Evolutionary conservation across 768 basidiomycete genomes (phyloP).

Genomic region (Tephrocybe sp.): DNA sequence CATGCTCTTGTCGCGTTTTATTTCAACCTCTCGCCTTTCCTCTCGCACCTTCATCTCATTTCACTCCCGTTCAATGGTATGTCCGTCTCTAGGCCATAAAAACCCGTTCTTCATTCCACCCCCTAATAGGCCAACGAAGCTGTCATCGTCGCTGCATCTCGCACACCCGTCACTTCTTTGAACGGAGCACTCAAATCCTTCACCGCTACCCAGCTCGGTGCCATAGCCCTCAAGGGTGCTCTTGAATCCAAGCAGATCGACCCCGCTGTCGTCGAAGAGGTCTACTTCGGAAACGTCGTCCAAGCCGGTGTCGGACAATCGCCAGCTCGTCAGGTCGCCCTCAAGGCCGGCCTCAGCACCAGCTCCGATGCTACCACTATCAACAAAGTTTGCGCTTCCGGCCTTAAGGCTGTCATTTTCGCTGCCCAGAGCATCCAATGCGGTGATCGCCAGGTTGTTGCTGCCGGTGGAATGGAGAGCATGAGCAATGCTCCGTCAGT

Average conservation of each 20-base stretch:
- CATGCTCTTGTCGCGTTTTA: constrained; percentile 46
- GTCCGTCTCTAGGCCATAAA: constrained; percentile 12
- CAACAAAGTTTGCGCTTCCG: constrained; percentile 99
- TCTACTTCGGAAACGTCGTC: constrained; percentile 97
- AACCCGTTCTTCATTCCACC: constrained; percentile 5
- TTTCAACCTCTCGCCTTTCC: constrained; percentile 33
- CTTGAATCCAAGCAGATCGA: constrained; percentile 77
- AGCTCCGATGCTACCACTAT: constrained; percentile 96
- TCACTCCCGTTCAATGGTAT: constrained; percentile 52
- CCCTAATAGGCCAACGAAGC: constrained; percentile 62
- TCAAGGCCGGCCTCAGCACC: constrained; percentile 78
- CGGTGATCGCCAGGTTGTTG: constrained; percentile 83
- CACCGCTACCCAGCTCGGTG: constrained; percentile 89
- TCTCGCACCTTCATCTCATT: constrained; percentile 36
- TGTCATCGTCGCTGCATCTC: constrained; percentile 90
- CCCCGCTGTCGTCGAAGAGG: constrained; percentile 84
- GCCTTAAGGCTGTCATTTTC: constrained; percentile 93
- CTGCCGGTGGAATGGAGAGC: constrained; percentile 98
- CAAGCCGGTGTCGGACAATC: constrained; percentile 97
- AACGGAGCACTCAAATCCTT: constrained; percentile 86
- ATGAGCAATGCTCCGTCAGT: constrained; percentile 99
- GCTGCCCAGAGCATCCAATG: constrained; percentile 87
- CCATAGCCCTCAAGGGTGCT: constrained; percentile 86
- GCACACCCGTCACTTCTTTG: constrained; percentile 92
- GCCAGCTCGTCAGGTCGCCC: constrained; percentile 97